Evolutionary conservation across 768 basidiomycete genomes (phyloP).

Genomic region (Phlebiopsis gigantea): DNA sequence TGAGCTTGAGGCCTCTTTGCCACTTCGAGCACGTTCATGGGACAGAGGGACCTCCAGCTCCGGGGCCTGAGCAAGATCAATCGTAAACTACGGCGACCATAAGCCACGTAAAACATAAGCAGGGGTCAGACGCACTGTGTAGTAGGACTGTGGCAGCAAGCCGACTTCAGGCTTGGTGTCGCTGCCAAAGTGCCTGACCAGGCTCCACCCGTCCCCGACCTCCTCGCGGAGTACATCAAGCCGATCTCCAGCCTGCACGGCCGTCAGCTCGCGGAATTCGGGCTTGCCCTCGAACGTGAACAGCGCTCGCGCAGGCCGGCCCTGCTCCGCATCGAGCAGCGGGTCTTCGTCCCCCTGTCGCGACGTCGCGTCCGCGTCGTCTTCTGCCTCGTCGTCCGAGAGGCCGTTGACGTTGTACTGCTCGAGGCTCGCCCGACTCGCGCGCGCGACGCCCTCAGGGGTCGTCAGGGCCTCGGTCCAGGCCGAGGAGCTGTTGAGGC

Average conservation of each 20-base stretch:
- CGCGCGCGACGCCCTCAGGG: conserved; percentile 12
- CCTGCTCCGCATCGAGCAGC: conserved; percentile 19
- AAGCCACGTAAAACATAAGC: not conserved
- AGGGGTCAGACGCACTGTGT: conserved; percentile 47
- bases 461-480: conserved; percentile 53
- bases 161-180: conserved; percentile 42
- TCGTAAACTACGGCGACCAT: conserved; percentile 46
- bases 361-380: conserved; percentile 19
- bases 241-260: conserved; percentile 62
- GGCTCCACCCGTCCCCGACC: conserved; percentile 76
- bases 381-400: conserved; percentile 43
- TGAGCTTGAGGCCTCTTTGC: conserved; percentile 32
- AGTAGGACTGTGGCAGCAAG: conserved; percentile 64
- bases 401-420: conserved; percentile 32
- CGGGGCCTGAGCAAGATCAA: conserved; percentile 53
- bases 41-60: conserved; percentile 32
- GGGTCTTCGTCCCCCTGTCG: conserved; percentile 24
- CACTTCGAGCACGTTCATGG: conserved; percentile 17
- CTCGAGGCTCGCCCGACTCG: conserved; percentile 11
- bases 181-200: conserved; percentile 40
- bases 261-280: conserved; percentile 64
- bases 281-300: conserved; percentile 72
- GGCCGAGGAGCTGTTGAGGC: conserved; percentile 71
- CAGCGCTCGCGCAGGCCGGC: conserved; percentile 58
- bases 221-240: conserved; percentile 69